Conservation (phyloP, 495 filamentous ascomycete species). For the Rostrohypoxylon terebratum region DNA sequence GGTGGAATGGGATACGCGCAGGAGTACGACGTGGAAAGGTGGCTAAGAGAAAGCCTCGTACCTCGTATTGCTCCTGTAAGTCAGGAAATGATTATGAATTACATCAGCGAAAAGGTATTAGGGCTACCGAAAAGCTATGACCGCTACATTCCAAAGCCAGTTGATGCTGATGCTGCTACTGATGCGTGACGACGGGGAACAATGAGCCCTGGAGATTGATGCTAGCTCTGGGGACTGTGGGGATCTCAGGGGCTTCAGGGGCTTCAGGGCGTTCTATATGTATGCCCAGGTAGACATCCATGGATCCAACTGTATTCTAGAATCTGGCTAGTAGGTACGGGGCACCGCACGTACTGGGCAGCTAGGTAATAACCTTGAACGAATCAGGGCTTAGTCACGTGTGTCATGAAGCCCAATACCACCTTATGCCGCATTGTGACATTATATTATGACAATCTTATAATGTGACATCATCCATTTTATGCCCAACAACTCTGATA, state of each 20-base stretch:
- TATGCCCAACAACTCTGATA: neutral
- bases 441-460: neutral
- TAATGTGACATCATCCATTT: slow-evolving; percentile 7
- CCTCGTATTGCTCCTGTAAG: slow-evolving; percentile 81
- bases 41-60: slow-evolving; percentile 78
- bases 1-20: slow-evolving; percentile 84
- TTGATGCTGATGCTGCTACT: no score
- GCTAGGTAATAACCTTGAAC: neutral
- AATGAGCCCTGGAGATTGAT: no score
- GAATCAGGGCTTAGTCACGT: neutral
- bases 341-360: no score
- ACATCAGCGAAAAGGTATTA: slow-evolving; percentile 78
- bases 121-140: slow-evolving; percentile 66
- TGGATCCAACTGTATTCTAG: no score
- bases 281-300: no score
- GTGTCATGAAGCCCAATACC: neutral
- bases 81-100: slow-evolving; percentile 85
- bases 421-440: neutral
- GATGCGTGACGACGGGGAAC: no score
- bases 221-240: no score
- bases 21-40: slow-evolving; percentile 84
- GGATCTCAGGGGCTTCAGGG: no score
- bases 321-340: no score
- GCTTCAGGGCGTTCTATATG: no score
- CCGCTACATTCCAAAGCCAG: no score